These are phyloP conservation scores for Fusarium albosuccineum DNA, from an alignment of 2,329 filamentous ascomycete genomes.

Conservation along the genomic window DNA sequence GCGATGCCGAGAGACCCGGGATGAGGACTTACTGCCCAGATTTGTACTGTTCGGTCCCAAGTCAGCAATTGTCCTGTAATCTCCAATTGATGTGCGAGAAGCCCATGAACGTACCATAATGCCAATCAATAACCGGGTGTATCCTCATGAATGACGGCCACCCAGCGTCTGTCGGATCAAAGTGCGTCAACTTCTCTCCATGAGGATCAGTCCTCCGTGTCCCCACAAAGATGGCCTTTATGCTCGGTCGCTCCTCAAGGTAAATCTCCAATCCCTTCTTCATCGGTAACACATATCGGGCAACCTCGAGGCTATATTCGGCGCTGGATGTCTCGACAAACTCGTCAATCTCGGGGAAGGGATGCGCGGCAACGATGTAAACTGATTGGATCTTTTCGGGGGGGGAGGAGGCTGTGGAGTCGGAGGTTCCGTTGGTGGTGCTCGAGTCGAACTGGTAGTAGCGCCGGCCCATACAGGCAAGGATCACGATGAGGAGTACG, in stretches of 20 bases:
- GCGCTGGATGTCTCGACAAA: conserved; percentile 79
- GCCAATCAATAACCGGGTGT: conserved; percentile 98
- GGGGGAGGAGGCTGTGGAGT: conserved; percentile 39
- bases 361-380: conserved; percentile 87
- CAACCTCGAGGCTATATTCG: conserved; percentile 80
- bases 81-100: background rate
- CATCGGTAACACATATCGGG: conserved; percentile 83
- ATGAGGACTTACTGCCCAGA: conserved; percentile 83
- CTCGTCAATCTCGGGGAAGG: conserved; percentile 86
- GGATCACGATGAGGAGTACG: conserved; percentile 88
- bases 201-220: conserved; percentile 95
- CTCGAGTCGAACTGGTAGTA: conserved; percentile 47
- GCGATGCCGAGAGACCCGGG: background rate
- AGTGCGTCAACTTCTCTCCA: conserved; percentile 81
- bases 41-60: conserved; percentile 67
- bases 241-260: conserved; percentile 70
- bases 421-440: conserved; percentile 36
- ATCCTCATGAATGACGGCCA: conserved; percentile 96
- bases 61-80: conserved; percentile 10
- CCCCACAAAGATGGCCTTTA: conserved; percentile 71
- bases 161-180: conserved; percentile 87
- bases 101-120: conserved; percentile 61
- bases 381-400: conserved; percentile 77
- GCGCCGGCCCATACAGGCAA: conserved; percentile 69
- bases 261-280: conserved; percentile 84